Evolutionary conservation across 352 stramenopile genomes (phyloP), one percentile per base, ranked within the genome.

Genomic region (Phytophthora capsici): DNA sequence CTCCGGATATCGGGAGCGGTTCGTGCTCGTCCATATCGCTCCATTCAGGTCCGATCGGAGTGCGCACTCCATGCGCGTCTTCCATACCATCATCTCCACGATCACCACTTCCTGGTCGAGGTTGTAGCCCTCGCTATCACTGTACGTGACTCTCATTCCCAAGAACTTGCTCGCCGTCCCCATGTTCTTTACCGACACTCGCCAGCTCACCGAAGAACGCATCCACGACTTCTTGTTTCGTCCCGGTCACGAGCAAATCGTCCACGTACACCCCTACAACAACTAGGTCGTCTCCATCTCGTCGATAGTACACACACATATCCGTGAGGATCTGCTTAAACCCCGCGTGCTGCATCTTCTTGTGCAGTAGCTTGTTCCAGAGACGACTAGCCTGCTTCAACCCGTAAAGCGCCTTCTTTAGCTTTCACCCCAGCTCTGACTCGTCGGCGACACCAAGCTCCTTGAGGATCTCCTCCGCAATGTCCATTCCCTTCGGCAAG

Each of bases 191-290:
- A 73, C 12, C 6, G 66, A 25, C 10, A 45, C 4, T 34, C 14
- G 1, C 4, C 61, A 78, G 68, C 2, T 56, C 54, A 0, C 5
- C 6, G 25, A 54, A 53, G 28, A 69, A 69, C 4, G 32, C 37
- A 14, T 67, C 54, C 1, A 64, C 36, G 0, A 25, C 30, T 0
- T 0, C n/a, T 0, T 41, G 3, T 30, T 23, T 59, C 0, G 63
- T 65, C 0, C 38, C 59, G 0, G 53, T 74, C 0, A 64, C 60
- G 0, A 79, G 40, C 3, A 82, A 13, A 22, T 82, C 74, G 16
- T 80, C 62, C 0, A 78, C 63, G 56, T 79, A 75, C 0, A 62
- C 41, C 2, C 67, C 69, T 0, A 72, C 57, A 0, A 77, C 7
- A 1, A 45, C 54, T 0, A 60, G 60, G 0, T 37, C 44, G 13